Evolutionary conservation across 2,329 filamentous ascomycete species (phyloP).

Genomic region (Cladorrhinum sp.): DNA sequence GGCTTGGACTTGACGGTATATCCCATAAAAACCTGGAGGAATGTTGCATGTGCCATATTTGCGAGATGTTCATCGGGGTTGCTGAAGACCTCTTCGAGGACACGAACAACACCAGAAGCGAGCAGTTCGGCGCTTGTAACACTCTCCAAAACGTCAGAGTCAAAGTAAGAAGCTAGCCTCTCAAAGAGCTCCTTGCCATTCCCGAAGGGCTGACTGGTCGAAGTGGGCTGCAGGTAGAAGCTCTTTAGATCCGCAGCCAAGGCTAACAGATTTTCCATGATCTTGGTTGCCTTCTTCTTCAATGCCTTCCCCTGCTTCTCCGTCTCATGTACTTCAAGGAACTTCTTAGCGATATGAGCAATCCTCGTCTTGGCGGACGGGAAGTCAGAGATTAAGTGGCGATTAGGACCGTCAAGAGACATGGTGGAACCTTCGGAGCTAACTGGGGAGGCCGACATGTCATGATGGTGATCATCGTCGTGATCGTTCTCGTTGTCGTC

Average conservation of each 20-base stretch:
- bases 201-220: conserved; percentile 43
- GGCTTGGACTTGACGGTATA: conserved; percentile 62
- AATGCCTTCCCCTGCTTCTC: conserved; percentile 68
- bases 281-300: conserved; percentile 74
- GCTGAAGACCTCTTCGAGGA: conserved; percentile 78
- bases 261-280: conserved; percentile 68
- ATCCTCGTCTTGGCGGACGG: conserved; percentile 70
- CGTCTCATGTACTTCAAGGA: conserved; percentile 78
- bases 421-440: conserved; percentile 66
- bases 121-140: conserved; percentile 94
- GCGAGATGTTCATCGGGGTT: conserved; percentile 61
- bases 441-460: conserved; percentile 63
- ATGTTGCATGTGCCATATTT: conserved; percentile 72
- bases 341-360: conserved; percentile 72
- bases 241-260: conserved; percentile 69
- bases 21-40: conserved; percentile 91
- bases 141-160: conserved; percentile 82
- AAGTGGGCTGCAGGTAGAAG: conserved; percentile 62
- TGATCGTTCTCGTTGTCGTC: conserved; percentile 55
- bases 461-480: conserved; percentile 44
- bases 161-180: conserved; percentile 77
- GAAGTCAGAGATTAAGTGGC: conserved; percentile 45
- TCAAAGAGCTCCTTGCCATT: conserved; percentile 68
- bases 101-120: conserved; percentile 82
- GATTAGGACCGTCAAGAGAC: conserved; percentile 56